Percentiles rank a stretch among this genome's conserved stretches.
These are phyloP conservation scores for Fraxinus anomala DNA, from an alignment of 257 asterid species.

Conservation along the genomic window DNA sequence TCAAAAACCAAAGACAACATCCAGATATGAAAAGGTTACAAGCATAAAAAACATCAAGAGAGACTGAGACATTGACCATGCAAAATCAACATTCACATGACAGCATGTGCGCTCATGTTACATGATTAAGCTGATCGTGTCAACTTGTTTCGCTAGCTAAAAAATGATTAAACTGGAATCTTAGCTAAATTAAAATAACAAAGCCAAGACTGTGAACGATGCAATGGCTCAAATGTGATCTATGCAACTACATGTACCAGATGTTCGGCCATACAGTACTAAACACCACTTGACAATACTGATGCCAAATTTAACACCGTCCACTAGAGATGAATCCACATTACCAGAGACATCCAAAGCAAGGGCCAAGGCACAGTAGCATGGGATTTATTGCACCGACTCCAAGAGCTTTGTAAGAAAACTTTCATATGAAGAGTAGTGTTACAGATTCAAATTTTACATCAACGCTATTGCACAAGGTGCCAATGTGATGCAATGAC, in stretches of 20 bases:
- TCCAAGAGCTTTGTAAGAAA: background rate
- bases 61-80: background rate
- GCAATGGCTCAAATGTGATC: background rate
- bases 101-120: constrained; percentile 32
- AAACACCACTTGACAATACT: background rate
- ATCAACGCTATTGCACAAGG: background rate
- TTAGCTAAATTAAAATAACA: constrained; percentile 20
- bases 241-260: background rate
- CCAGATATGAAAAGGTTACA: background rate
- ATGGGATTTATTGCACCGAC: background rate
- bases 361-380: background rate
- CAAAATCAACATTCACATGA: constrained; percentile 29
- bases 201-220: background rate
- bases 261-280: background rate
- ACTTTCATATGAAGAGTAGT: background rate
- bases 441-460: background rate
- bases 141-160: constrained; percentile 1
- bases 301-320: background rate
- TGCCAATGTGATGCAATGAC: background rate
- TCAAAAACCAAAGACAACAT: background rate
- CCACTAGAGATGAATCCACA: background rate
- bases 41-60: background rate
- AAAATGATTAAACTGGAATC: constrained; percentile 1
- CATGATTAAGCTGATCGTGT: constrained; percentile 18
- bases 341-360: background rate